phyloP scores from a whole-genome alignment of 768 basidiomycete species.

The Russula griseocarnosa region DNA sequence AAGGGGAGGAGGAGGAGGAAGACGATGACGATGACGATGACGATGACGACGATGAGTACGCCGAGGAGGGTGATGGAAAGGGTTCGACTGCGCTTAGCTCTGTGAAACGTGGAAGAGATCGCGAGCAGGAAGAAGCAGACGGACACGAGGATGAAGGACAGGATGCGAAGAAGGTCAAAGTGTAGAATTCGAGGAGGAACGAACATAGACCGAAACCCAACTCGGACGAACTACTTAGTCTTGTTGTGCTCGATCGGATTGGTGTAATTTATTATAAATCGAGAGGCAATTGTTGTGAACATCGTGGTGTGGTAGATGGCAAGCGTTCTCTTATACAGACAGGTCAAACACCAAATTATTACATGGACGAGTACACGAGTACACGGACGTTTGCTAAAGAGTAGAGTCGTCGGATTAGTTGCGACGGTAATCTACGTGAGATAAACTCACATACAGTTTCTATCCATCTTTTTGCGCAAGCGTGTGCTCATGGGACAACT shows the following conservation, averaged over 20 bases:
- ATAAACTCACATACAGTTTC: slow-evolving; percentile 2
- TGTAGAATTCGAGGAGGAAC: not conserved
- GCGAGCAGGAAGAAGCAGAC: slow-evolving; percentile 1
- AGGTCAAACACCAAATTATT: slow-evolving; percentile 1
- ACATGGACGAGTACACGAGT: not conserved
- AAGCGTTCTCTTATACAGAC: not conserved
- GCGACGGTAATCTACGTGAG: not conserved
- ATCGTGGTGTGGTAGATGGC: slow-evolving; percentile 2
- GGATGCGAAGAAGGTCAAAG: slow-evolving; percentile 18
- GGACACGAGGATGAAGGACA: slow-evolving; percentile 4
- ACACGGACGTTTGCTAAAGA: not conserved
- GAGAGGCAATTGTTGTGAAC: not conserved
- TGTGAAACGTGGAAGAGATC: slow-evolving; percentile 15
- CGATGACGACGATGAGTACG: slow-evolving; percentile 1
- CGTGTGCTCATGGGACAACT: slow-evolving; percentile 52
- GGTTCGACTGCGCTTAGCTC: not conserved
- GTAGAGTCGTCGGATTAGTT: not conserved
- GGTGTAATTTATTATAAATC: slow-evolving; percentile 1
- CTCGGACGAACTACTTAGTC: not conserved
- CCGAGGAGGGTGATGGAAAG: slow-evolving; percentile 6
- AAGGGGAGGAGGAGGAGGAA: not conserved
- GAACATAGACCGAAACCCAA: not conserved
- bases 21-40: not conserved
- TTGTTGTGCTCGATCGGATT: slow-evolving; percentile 1
- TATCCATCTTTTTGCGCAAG: too few relatives aligned